These are phyloP conservation scores for Metarhizium robertsii DNA, from an alignment of 2,329 filamentous ascomycete species.

Conservation along the genomic window DNA sequence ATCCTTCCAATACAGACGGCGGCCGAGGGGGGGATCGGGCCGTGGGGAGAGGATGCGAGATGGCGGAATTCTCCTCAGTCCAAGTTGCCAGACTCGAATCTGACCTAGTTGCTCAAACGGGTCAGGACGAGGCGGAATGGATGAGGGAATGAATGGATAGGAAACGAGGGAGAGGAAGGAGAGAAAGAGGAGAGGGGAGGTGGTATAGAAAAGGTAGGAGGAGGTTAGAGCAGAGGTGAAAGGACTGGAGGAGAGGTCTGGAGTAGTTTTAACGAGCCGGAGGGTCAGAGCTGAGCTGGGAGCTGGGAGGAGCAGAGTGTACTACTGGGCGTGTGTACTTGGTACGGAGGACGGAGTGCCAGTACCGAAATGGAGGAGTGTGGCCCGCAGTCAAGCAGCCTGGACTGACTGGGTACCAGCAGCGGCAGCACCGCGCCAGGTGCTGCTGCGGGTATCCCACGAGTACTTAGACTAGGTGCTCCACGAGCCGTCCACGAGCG, in stretches of 20 bases:
- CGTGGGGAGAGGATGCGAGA: slow-evolving; percentile 14
- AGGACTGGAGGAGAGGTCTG: slow-evolving; percentile 43
- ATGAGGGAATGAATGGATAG: slow-evolving; percentile 47
- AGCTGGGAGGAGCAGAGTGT: slow-evolving; percentile 1
- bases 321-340: neutral
- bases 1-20: slow-evolving; percentile 17
- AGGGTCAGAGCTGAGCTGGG: slow-evolving; percentile 8
- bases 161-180: slow-evolving; percentile 28
- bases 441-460: neutral
- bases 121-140: slow-evolving; percentile 39
- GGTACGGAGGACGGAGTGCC: neutral
- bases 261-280: slow-evolving; percentile 24
- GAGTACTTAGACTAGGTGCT: neutral
- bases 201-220: slow-evolving; percentile 29
- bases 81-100: slow-evolving; percentile 19
- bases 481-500: neutral
- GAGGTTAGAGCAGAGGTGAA: slow-evolving; percentile 44
- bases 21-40: slow-evolving; percentile 10
- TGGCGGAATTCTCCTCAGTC: slow-evolving; percentile 25
- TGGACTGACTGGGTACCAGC: neutral
- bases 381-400: neutral
- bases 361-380: neutral
- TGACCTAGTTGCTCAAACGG: slow-evolving; percentile 23
- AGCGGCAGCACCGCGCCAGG: neutral
- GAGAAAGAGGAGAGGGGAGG: slow-evolving; percentile 29